phyloP scores from a whole-genome alignment of 441 rosid genomes.

The Adansonia madagascariensis region DNA sequence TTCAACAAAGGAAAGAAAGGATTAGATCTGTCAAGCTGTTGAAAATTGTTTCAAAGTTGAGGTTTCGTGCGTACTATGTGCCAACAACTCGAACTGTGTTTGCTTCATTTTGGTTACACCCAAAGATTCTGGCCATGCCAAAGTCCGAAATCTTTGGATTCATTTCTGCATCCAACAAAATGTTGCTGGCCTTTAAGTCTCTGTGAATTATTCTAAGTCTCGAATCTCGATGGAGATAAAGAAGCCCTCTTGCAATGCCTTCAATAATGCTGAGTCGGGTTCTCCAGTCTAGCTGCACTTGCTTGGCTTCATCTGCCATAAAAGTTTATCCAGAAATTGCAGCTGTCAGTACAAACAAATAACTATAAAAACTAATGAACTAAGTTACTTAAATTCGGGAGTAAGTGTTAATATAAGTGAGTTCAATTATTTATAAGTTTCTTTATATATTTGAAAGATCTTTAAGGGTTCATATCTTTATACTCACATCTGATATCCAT shows the following conservation, averaged over 20 bases:
- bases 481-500: too few species aligned
- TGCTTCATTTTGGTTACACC: slow-evolving; percentile 68
- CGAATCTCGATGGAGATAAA: slow-evolving; percentile 93
- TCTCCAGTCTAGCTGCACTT: slow-evolving; percentile 60
- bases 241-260: slow-evolving; percentile 89
- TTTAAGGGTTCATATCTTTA: too few species aligned
- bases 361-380: not conserved
- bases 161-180: slow-evolving; percentile 79
- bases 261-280: slow-evolving; percentile 67
- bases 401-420: too few species aligned
- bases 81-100: slow-evolving; percentile 46
- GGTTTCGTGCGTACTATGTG: too few species aligned
- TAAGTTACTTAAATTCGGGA: too few species aligned
- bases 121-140: slow-evolving; percentile 87
- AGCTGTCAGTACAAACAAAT: not conserved
- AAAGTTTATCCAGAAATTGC: not conserved
- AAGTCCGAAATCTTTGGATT: slow-evolving; percentile 89
- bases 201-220: slow-evolving; percentile 85
- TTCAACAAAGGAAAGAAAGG: too few species aligned
- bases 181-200: slow-evolving; percentile 89
- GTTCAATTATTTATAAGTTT: too few species aligned
- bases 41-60: too few species aligned
- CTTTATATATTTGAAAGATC: too few species aligned
- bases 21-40: too few species aligned
- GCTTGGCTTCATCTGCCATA: slow-evolving; percentile 55